Evolutionary conservation across 148 eudicot species (phyloP), one percentile per base, ranked within the genome.

Genomic region (Fagopyrum tataricum): DNA sequence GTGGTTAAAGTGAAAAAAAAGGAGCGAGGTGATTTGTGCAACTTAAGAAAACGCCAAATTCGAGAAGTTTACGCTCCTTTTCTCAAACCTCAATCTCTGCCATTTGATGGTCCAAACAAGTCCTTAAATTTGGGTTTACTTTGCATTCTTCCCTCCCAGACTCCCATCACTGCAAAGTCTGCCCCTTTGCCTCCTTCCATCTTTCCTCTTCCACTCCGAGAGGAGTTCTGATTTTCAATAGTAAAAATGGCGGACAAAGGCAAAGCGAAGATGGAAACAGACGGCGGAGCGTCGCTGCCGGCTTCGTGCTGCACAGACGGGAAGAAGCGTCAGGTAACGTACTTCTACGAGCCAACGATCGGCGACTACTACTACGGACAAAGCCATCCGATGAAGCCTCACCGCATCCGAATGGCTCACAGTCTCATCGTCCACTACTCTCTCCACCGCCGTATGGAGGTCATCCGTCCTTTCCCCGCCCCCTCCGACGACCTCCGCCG

Each of bases 281-380:
- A 6, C 52, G 77, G 84, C 26, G 88, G 88, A 12, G 87, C 84
- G 0, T 88, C 96, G 0, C 84, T 88, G 0, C 85, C 88, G 0
- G 26, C 87, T 8, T 40, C 89, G 2, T 92, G 89, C 81, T 68
- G 86, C 39, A 73, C 88, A 5, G 98, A 90, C 84, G 87, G 76
- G 0, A 76, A 71, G 2, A 87, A 90, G 40, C 91, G 94, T 7
- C 87, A 88, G 10, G 98, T 93, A 67, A 74, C 91, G 4, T 90
- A 90, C 90, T 93, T 90, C 82, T 90, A 93, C 89, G 98, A 93
- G 48, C 98, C 98, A 0, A 70, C 92, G 4, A 89, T 93, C 78
- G 97, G 96, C 73, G 91, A 93, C 79, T 91, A 86, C 84, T 93
- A 90, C 90, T 93, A 93, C 84, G 96, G 98, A 17, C 96, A 93